Base-by-base conservation (phyloP, 345 rosid species). In the Euclidium syriacum region DNA sequence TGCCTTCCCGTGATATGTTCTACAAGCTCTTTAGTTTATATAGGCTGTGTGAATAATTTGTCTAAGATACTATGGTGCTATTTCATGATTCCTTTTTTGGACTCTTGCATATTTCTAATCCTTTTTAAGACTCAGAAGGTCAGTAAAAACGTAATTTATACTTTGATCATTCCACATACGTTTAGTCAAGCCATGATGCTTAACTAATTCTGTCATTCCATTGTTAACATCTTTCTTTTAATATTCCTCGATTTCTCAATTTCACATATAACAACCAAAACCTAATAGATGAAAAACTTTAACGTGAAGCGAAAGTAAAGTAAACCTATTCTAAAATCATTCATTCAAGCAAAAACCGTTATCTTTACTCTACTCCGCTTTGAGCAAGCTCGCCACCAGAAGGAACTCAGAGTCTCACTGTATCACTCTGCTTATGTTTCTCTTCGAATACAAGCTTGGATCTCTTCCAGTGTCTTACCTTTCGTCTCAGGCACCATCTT, bases 401-500 rank as follows among this genome's bases (percentile, higher is more conserved):
- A 36, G 15, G n/a, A 56, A 4, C 26, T 38, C 64, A 29, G 39
- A 26, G 3, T 26, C 38, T 47, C 55, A 9, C 15, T 34, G 49
- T 18, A 32, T 51, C 24, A 18, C 3, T 40, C 4, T 1, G 10
- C 23, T 40, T 54, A 53, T 32, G 25, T 57, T 25, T 25, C 57
- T 50, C 79, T 68, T 73, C 55, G 83, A 55, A 92, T 86, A 77
- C 68, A 65, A 7, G 78, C 79, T 73, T 92, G 96, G 41, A 92
- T 89, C 73, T 92, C 89, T 75, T 89, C 98, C 9, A 89, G 77
- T 0, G 98, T 89, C 65, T 86, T 92, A 42, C 98, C 98, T 78
- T 89, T 89, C 3, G 98, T 92, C 64, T 92, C 96, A 4, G 95
- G 98, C 18, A 85, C 91, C 43, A 82, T 65, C 70, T 86, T 86